Conservation (phyloP, 179 eudicot species). For the Camellia oleifera region DNA sequence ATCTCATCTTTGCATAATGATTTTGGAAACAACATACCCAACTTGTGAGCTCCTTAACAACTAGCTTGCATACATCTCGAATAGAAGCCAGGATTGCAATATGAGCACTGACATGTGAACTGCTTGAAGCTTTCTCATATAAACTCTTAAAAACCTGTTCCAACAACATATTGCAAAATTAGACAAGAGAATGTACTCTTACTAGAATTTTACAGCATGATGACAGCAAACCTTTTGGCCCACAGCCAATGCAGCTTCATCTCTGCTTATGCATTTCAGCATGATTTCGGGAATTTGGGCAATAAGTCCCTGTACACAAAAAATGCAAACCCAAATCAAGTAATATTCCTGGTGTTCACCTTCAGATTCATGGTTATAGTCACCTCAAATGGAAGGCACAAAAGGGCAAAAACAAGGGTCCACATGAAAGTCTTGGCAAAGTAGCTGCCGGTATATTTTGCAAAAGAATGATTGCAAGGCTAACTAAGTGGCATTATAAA, state of each 20-base stretch:
- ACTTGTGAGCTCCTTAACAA: conserved; percentile 72
- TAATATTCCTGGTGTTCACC: not conserved
- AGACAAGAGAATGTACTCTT: not conserved
- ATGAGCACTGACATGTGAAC: conserved; percentile 60
- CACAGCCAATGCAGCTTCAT: conserved; percentile 81
- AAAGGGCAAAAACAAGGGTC: not conserved
- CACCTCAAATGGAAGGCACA: not conserved
- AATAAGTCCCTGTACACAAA: conserved; percentile 46
- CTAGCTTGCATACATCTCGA: conserved; percentile 80
- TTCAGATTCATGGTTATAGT: not conserved
- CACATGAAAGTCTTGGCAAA: not conserved
- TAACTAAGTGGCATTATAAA: not conserved
- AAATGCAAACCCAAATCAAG: conserved; percentile 1
- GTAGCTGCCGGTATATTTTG: not conserved
- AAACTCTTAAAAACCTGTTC: conserved; percentile 66
- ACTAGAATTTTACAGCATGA: not conserved
- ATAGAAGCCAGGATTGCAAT: conserved; percentile 65
- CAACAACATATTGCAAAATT: not conserved
- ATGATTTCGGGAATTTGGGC: conserved; percentile 65
- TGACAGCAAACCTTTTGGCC: conserved; percentile 61
- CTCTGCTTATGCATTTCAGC: conserved; percentile 62
- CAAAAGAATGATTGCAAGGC: not conserved
- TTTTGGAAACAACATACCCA: conserved; percentile 54
- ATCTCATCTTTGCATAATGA: not conserved
- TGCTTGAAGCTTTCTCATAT: conserved; percentile 64